A percentile compares a stretch with the other conserved stretches of the same genome.
Conservation (phyloP, 2,329 filamentous ascomycete genomes). For the Nothopassalora personata region DNA sequence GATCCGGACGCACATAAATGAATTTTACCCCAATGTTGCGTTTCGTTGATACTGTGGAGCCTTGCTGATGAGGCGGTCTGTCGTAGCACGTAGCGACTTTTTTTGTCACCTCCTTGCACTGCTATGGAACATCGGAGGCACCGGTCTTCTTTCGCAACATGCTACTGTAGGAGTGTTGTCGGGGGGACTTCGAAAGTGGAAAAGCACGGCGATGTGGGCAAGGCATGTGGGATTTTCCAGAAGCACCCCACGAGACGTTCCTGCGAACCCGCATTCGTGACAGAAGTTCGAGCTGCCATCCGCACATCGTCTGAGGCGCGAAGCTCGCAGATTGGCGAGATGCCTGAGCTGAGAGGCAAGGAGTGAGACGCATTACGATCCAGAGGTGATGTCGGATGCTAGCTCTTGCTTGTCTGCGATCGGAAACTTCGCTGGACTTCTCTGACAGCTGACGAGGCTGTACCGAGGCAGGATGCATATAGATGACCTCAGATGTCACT, state of each 20-base stretch:
- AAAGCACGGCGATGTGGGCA: neutral
- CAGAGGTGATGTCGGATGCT: neutral
- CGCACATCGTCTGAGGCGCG: neutral
- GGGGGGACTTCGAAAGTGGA: neutral
- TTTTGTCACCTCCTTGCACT: neutral
- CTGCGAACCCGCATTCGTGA: too few relatives aligned
- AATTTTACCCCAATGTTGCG: neutral
- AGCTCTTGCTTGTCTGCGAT: neutral
- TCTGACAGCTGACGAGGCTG: neutral
- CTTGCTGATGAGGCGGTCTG: neutral
- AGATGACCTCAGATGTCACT: neutral
- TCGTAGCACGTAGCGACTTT: neutral
- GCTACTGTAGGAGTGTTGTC: neutral
- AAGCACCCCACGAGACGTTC: neutral
- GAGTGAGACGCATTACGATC: neutral
- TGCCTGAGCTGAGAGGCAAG: too few relatives aligned
- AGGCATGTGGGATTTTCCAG: neutral
- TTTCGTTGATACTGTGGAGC: neutral
- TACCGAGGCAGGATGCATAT: neutral
- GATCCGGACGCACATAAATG: neutral
- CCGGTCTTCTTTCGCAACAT: neutral
- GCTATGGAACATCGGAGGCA: neutral
- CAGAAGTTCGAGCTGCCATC: neutral
- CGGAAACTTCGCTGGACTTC: neutral
- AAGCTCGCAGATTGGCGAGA: too few relatives aligned